A percentile compares a stretch with the other conserved stretches of the same genome.
phyloP scores from a whole-genome alignment of 208 protist species.

The Tetramitus jugosus region DNA sequence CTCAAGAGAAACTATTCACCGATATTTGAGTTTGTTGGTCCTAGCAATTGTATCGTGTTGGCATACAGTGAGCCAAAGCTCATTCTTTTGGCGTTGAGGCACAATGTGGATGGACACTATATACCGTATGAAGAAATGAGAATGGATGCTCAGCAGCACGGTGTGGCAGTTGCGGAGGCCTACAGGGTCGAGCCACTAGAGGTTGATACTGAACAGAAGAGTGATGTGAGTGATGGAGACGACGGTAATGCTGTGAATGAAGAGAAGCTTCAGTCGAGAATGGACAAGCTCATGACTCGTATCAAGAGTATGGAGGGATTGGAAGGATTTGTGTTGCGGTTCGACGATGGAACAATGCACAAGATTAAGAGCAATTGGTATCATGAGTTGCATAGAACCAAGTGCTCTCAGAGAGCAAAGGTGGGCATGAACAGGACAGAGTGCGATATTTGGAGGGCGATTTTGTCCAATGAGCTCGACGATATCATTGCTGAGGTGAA shows the following conservation, averaged over 20 bases:
- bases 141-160: background rate
- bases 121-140: background rate
- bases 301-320: background rate
- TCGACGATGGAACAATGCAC: background rate
- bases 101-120: background rate
- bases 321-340: background rate
- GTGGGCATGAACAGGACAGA: conserved; percentile 1
- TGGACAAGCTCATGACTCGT: background rate
- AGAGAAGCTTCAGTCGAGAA: too few species aligned
- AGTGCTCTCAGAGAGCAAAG: background rate
- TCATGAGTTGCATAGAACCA: background rate
- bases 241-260: background rate
- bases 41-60: background rate
- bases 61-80: background rate
- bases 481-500: conserved; percentile 9
- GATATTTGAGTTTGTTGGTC: conserved; percentile 2
- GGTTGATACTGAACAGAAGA: background rate
- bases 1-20: background rate
- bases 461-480: background rate
- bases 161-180: background rate
- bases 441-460: background rate
- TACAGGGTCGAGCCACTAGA: background rate
- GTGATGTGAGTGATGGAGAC: too few species aligned
- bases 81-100: background rate
- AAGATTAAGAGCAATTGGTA: conserved; percentile 8